Percentiles rank a stretch among this genome's conserved stretches.
Evolutionary conservation across 441 rosid genomes (phyloP).

Genomic region (Adansonia gregorii): DNA sequence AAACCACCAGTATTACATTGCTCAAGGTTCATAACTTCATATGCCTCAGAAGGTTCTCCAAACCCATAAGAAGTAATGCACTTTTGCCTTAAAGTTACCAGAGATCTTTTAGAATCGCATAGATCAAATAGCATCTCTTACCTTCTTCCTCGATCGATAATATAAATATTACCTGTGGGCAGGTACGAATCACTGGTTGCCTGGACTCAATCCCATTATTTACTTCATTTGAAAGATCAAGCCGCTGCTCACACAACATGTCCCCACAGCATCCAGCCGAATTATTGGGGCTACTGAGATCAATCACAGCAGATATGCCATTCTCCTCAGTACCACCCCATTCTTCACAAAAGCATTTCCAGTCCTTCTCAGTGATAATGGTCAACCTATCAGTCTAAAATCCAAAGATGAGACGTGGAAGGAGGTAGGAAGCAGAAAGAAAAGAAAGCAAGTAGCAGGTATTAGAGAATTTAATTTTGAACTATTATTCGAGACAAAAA

Average conservation of each 20-base stretch:
- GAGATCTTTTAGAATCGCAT: not conserved
- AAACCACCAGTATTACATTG: constrained; percentile 8
- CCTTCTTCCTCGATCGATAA: not conserved
- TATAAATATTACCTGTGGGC: constrained; percentile 69
- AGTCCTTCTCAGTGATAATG: constrained; percentile 82
- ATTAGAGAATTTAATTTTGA: constrained; percentile 15
- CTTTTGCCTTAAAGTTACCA: not conserved
- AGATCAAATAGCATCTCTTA: not conserved
- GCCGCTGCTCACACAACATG: constrained; percentile 49
- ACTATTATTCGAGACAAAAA: not conserved
- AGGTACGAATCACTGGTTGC: constrained; percentile 60
- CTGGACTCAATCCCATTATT: constrained; percentile 60
- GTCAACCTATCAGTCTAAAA: constrained; percentile 91
- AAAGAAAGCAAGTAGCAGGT: constrained; percentile 14
- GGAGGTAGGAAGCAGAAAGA: constrained; percentile 10
- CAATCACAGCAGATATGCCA: constrained; percentile 77
- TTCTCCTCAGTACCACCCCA: constrained; percentile 80
- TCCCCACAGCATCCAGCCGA: constrained; percentile 43
- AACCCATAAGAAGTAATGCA: not conserved
- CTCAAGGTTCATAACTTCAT: constrained; percentile 16
- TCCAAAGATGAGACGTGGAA: constrained; percentile 37
- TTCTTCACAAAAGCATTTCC: constrained; percentile 94
- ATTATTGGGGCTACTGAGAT: constrained; percentile 43
- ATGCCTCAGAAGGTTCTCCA: not conserved
- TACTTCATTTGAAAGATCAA: constrained; percentile 46